Evolutionary conservation across 805 yeast species (phyloP).

Genomic region (Yarrowia bubula): DNA sequence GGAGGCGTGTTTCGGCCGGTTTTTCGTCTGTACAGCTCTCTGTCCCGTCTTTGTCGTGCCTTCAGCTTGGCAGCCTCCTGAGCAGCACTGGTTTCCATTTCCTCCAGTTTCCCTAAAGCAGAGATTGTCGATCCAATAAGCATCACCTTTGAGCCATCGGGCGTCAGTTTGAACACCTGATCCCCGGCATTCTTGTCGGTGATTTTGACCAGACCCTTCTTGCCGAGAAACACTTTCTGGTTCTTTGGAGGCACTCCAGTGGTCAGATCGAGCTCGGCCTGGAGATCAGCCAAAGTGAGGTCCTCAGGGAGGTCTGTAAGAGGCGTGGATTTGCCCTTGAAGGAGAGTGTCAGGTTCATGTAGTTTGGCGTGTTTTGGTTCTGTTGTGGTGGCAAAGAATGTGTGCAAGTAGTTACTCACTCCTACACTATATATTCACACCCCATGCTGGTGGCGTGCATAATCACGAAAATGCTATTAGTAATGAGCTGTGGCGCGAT

Average conservation of each 20-base stretch:
- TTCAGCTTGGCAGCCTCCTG: constrained; percentile 27
- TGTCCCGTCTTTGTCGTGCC: constrained; percentile 18
- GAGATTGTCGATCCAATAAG: constrained; percentile 39
- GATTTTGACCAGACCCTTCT: constrained; percentile 34
- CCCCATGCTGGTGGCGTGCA: constrained; percentile 24
- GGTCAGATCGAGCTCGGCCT: constrained; percentile 33
- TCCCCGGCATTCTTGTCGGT: constrained; percentile 28
- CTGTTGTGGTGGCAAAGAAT: background rate
- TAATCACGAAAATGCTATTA: constrained; percentile 1
- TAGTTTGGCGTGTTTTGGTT: background rate
- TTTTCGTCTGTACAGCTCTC: constrained; percentile 5
- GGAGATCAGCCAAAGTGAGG: constrained; percentile 32
- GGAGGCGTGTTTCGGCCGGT: constrained; percentile 27
- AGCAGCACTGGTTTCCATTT: constrained; percentile 29
- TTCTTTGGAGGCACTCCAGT: constrained; percentile 36
- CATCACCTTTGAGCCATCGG: constrained; percentile 33
- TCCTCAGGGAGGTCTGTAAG: constrained; percentile 29
- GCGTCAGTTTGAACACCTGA: constrained; percentile 17
- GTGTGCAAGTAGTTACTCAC: background rate
- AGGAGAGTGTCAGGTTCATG: constrained; percentile 32
- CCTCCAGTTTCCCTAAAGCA: constrained; percentile 32
- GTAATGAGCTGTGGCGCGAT: background rate
- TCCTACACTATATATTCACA: background rate
- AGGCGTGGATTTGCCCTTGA: constrained; percentile 29
- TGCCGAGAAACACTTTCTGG: constrained; percentile 38